A percentile compares a stretch with the other conserved stretches of the same genome.
Conservation (phyloP, 345 rosid species). For the Viola odorata region DNA sequence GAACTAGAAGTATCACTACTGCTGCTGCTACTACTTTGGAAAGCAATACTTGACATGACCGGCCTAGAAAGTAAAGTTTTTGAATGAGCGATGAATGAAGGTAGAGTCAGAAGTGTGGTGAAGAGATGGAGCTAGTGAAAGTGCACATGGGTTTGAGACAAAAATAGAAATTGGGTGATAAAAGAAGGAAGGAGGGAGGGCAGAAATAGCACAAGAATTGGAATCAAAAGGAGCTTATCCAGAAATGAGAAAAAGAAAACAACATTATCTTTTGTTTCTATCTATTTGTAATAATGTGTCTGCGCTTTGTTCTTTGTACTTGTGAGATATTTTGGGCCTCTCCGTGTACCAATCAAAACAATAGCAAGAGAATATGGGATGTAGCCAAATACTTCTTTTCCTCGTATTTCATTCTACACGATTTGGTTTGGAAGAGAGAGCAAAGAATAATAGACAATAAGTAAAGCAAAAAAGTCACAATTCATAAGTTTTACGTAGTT, state of each 20-base stretch:
- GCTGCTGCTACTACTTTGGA: slow-evolving; percentile 1
- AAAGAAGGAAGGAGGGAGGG: not conserved
- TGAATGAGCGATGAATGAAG: not conserved
- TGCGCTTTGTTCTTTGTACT: no score
- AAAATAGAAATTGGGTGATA: not conserved
- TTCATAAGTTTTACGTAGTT: no score
- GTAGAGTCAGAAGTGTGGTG: not conserved
- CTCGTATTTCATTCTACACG: no score
- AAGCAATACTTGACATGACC: slow-evolving; percentile 10
- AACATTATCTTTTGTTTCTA: not conserved
- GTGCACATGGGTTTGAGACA: slow-evolving; percentile 6
- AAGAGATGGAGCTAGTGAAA: not conserved
- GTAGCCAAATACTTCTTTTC: no score
- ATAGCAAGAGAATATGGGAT: no score
- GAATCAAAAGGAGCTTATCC: not conserved
- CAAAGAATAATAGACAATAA: no score
- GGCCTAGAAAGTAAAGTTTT: not conserved
- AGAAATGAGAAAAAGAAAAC: slow-evolving; percentile 5
- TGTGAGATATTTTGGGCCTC: no score
- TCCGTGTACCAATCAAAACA: no score
- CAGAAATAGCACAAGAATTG: not conserved
- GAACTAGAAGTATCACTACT: slow-evolving; percentile 1
- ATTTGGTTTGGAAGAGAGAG: no score
- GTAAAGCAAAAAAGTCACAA: no score
- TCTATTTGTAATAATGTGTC: no score